Base-by-base conservation (phyloP, 2,329 filamentous ascomycete species). In the Cordyceps cateniannulata region DNA sequence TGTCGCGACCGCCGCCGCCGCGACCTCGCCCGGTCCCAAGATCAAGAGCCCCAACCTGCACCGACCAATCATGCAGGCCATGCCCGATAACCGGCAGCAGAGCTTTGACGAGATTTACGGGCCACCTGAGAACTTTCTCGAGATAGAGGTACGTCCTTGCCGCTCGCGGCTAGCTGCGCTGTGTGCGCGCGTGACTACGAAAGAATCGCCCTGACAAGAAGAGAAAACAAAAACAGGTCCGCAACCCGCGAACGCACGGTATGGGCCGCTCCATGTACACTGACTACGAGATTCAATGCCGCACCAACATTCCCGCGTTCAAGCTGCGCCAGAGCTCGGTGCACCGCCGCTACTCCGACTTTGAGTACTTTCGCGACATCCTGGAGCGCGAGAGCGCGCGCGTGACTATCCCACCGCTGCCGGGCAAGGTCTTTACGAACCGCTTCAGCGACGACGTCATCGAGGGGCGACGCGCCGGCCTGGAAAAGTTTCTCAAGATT, bases 21-120 rank as follows among this genome's bases (percentile, higher is more conserved):
- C 29, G 5, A 42, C 60, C 64, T 64, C 53, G 64, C 16, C 66
- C 65, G 22, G 71, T 32, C 69, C 42, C 42, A 45, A 45, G 42
- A 20, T 72, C 61, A 68, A 67, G 62, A 71, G 71, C 61, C 74
- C 73, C 58, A 70, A 73, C 54, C 63, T 69, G 55, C 79, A 80
- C 68, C 75, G 79, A 63, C 80, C 81, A 67, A 83, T 82, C 70
- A 81, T 88, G 79, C 83, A 86, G 76, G 82, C 84, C 64, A 84
- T 88, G 79, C 85, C 85, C 52, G 85, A 87, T 71, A 85, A 89
- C 67, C 90, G 93, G 70, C 86, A 90, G 77, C 95, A 99, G 81
- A 95, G 89, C 72, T 98, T 97, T 73, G 95, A 99, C 78, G 95
- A 99, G 82, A 96, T 98, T 74, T 99, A 99, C 76, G 95, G 93